phyloP scores from a whole-genome alignment of 768 basidiomycete species.

The Boletus huronensis region DNA sequence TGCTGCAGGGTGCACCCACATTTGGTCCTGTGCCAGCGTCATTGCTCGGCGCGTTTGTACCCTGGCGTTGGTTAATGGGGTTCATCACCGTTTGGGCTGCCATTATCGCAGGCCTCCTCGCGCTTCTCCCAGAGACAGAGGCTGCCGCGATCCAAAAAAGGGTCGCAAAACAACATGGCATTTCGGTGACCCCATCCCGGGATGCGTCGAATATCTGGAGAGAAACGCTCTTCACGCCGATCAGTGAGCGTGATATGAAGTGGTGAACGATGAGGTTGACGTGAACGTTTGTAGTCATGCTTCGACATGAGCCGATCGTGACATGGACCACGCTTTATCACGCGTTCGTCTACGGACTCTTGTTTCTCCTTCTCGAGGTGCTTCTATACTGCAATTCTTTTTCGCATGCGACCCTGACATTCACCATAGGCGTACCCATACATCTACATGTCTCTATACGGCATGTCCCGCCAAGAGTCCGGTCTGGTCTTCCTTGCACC shows the following conservation, averaged over 20 bases:
- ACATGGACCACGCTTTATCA: slow-evolving; percentile 28
- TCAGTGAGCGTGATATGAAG: slow-evolving; percentile 18
- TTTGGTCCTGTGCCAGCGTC: slow-evolving; percentile 28
- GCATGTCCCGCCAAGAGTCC: slow-evolving; percentile 24
- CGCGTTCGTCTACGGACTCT: slow-evolving; percentile 27
- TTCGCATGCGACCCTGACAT: background rate
- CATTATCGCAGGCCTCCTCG: slow-evolving; percentile 12
- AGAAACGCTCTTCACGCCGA: slow-evolving; percentile 23
- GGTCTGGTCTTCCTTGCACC: slow-evolving; percentile 26
- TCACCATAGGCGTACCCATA: slow-evolving; percentile 20
- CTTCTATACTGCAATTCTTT: background rate
- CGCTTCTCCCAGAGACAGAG: slow-evolving; percentile 28
- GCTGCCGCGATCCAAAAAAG: slow-evolving; percentile 17
- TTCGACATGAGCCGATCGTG: slow-evolving; percentile 25
- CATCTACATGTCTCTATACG: slow-evolving; percentile 19
- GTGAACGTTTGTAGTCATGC: slow-evolving; percentile 16
- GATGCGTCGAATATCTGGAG: slow-evolving; percentile 16
- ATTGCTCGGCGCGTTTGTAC: slow-evolving; percentile 16
- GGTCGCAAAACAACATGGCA: slow-evolving; percentile 10
- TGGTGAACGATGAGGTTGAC: background rate
- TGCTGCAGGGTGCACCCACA: slow-evolving; percentile 30
- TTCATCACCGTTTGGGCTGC: slow-evolving; percentile 25
- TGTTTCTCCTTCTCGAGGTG: slow-evolving; percentile 30
- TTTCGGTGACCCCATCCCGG: background rate
- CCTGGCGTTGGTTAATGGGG: slow-evolving; percentile 28